Evolutionary conservation across 192 early-diverging fungal genomes (phyloP).

Genomic region (Coemansia erecta): DNA sequence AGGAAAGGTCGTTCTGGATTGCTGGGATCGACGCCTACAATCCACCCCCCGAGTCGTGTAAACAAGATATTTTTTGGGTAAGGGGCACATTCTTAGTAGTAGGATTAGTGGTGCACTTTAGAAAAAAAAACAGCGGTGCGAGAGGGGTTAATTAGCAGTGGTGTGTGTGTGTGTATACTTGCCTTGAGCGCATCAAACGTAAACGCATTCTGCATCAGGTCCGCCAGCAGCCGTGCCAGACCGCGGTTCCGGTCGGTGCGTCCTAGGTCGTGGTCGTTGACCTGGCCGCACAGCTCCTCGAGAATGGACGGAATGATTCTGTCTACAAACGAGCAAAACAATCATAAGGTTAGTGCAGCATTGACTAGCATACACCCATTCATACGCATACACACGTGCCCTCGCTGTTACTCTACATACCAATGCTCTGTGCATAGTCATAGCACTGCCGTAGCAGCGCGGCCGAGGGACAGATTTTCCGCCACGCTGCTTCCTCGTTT

Average conservation of each 20-base stretch:
- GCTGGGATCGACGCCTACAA: constrained; percentile 47
- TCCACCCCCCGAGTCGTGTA: neutral
- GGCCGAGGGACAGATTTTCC: constrained; percentile 78
- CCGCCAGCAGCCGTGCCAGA: constrained; percentile 75
- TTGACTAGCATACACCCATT: too few species aligned
- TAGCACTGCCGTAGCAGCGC: constrained; percentile 76
- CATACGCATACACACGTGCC: too few species aligned
- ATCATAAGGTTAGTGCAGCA: too few species aligned
- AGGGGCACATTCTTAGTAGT: neutral
- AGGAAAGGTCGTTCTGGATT: constrained; percentile 97
- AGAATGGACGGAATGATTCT: constrained; percentile 62
- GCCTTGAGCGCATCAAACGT: constrained; percentile 94
- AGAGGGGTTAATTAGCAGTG: too few species aligned
- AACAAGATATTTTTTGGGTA: neutral
- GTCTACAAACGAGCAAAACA: constrained; percentile 60
- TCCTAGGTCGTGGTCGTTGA: constrained; percentile 23
- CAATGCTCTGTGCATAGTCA: constrained; percentile 71
- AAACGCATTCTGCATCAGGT: constrained; percentile 83
- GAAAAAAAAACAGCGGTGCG: neutral
- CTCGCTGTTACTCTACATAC: constrained; percentile 60
- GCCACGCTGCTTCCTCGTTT: constrained; percentile 88
- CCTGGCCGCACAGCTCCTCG: constrained; percentile 64
- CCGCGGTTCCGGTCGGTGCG: constrained; percentile 61
- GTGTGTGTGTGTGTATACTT: constrained; percentile 11
- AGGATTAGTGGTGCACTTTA: constrained; percentile 2